A percentile compares a stretch with the other conserved stretches of the same genome.
Conservation (phyloP, 108 stramenopile species). For the Nannochloropsis gaditana region DNA sequence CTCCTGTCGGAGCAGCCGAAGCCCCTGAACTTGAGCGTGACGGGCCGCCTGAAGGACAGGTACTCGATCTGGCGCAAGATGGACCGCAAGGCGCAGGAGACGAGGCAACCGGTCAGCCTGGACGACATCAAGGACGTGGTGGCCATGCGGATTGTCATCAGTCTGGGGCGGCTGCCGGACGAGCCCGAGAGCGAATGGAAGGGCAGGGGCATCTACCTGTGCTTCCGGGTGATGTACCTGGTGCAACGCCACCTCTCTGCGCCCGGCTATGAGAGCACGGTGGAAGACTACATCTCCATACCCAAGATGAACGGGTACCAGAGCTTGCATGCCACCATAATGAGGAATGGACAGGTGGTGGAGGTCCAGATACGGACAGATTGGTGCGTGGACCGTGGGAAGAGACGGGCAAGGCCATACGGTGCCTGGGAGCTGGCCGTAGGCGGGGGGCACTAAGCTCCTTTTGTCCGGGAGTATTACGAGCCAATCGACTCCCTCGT, state of each 20-base stretch:
- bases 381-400: neutral
- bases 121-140: slow-evolving; percentile 84
- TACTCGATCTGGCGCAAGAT: slow-evolving; percentile 93
- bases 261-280: slow-evolving; percentile 69
- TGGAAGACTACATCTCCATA: slow-evolving; percentile 88
- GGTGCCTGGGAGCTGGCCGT: too few species aligned
- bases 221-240: slow-evolving; percentile 83
- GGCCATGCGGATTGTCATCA: slow-evolving; percentile 78
- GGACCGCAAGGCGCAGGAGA: slow-evolving; percentile 57
- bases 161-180: slow-evolving; percentile 52
- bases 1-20: slow-evolving; percentile 64
- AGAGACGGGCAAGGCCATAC: neutral
- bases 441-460: too few species aligned
- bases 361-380: slow-evolving; percentile 90
- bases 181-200: slow-evolving; percentile 52
- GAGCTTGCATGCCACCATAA: slow-evolving; percentile 78
- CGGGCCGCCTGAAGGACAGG: slow-evolving; percentile 80
- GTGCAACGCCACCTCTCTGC: slow-evolving; percentile 67
- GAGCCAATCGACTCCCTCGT: neutral
- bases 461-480: too few species aligned
- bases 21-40: slow-evolving; percentile 58
- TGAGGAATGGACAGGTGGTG: slow-evolving; percentile 70
- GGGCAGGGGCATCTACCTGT: slow-evolving; percentile 45
- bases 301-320: slow-evolving; percentile 91
- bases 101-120: slow-evolving; percentile 58